Percentiles rank a stretch among this genome's conserved stretches.
phyloP scores from a whole-genome alignment of 108 stramenopile genomes.

The Phaeodactylum tricornutum region DNA sequence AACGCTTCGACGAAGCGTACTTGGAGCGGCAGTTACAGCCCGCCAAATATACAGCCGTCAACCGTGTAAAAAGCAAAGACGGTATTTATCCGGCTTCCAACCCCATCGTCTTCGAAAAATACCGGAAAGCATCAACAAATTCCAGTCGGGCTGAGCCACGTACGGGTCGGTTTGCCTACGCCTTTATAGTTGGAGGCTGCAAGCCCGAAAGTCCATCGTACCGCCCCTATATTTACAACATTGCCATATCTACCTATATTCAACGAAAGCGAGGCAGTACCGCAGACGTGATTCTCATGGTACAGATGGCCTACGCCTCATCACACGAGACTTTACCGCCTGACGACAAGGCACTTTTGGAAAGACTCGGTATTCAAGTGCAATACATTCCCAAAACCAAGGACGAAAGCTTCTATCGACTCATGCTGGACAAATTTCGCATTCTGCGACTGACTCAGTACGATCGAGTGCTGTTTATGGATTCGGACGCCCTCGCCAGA shows the following conservation, averaged over 20 bases:
- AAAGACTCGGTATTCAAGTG: constrained; percentile 12
- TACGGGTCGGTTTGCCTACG: constrained; percentile 23
- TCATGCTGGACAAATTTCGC: constrained; percentile 41
- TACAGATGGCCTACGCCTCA: constrained; percentile 20
- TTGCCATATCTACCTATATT: constrained; percentile 17
- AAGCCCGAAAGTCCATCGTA: constrained; percentile 20
- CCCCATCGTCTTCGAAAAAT: too few relatives aligned
- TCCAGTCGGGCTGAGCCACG: too few relatives aligned
- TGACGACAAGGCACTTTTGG: constrained; percentile 11
- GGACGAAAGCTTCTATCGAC: constrained; percentile 14
- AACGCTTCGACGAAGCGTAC: too few relatives aligned
- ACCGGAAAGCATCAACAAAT: too few relatives aligned
- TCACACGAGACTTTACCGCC: constrained; percentile 12
- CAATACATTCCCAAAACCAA: constrained; percentile 18
- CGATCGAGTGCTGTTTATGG: constrained; percentile 29
- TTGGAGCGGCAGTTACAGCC: too few relatives aligned
- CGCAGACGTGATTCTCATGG: constrained; percentile 26
- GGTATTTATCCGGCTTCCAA: too few relatives aligned
- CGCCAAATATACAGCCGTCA: too few relatives aligned
- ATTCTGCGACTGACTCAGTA: constrained; percentile 31
- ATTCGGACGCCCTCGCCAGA: constrained; percentile 33
- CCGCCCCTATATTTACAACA: constrained; percentile 23
- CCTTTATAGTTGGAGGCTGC: constrained; percentile 27
- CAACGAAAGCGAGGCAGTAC: constrained; percentile 7
- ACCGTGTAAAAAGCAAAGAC: too few relatives aligned